These are phyloP conservation scores for Fraxinus velutina DNA, from an alignment of 305 asterid species.

Conservation along the genomic window DNA sequence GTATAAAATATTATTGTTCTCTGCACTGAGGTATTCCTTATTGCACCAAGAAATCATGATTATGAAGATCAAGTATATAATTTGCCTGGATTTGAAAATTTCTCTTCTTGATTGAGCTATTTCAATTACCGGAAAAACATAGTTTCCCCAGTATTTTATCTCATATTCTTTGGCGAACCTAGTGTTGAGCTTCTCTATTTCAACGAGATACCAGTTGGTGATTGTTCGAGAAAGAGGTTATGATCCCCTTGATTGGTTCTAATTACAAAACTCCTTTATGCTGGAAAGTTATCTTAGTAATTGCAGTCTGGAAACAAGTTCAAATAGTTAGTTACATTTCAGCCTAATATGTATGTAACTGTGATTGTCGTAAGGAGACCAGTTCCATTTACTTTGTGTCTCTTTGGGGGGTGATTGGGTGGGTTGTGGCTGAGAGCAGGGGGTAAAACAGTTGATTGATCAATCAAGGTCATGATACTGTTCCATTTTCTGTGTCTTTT, in stretches of 20 bases:
- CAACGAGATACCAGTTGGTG: background rate
- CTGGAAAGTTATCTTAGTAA: background rate
- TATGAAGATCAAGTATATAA: background rate
- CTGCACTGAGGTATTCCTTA: background rate
- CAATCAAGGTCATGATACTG: background rate
- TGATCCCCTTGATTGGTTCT: background rate
- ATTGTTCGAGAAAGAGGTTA: background rate
- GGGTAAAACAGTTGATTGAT: background rate
- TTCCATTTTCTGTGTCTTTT: background rate
- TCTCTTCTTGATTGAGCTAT: background rate
- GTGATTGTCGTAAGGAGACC: background rate
- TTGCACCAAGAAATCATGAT: background rate
- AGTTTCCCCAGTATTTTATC: background rate
- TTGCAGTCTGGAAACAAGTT: background rate
- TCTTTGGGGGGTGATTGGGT: background rate
- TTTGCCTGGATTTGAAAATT: background rate
- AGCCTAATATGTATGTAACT: background rate
- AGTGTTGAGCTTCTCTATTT: background rate
- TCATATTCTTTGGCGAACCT: background rate
- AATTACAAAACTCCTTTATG: background rate
- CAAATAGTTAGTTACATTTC: background rate
- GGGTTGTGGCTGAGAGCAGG: background rate
- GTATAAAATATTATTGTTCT: conserved; percentile 1
- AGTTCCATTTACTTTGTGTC: background rate
- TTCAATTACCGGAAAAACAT: background rate